Conservation (phyloP, 1,284 basidiomycete genomes). For the Bondarzewia mesenterica region DNA sequence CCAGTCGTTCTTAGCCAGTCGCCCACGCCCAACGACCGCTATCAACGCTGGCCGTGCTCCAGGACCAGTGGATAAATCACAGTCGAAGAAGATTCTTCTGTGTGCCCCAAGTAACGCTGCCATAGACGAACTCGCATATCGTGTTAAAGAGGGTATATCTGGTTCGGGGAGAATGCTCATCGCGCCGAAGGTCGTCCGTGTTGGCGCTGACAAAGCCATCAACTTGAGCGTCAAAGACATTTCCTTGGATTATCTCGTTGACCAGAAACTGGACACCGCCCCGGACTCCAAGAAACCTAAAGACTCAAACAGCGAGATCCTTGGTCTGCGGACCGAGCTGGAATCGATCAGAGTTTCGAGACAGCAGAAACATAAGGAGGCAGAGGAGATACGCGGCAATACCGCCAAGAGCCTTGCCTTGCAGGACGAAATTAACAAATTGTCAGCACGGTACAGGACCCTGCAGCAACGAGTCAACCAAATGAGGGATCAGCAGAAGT, state of each 20-base stretch:
- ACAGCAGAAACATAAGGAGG: conserved; percentile 58
- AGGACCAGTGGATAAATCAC: conserved; percentile 37
- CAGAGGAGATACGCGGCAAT: conserved; percentile 45
- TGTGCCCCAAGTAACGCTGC: conserved; percentile 99
- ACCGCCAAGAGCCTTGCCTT: conserved; percentile 38
- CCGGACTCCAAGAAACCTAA: conserved; percentile 25
- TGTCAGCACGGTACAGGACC: conserved; percentile 56
- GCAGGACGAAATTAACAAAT: conserved; percentile 60
- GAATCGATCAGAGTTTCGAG: conserved; percentile 57
- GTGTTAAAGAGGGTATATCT: conserved; percentile 75
- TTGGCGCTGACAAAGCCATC: conserved; percentile 78
- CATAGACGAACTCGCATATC: conserved; percentile 91
- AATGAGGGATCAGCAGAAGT: conserved; percentile 75
- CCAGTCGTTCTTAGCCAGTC: conserved; percentile 68
- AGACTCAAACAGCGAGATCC: conserved; percentile 51
- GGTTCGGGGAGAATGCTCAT: conserved; percentile 47
- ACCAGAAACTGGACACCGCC: conserved; percentile 58
- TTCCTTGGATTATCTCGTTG: conserved; percentile 81
- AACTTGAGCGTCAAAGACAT: conserved; percentile 82
- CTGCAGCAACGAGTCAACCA: conserved; percentile 70
- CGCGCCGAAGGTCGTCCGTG: conserved; percentile 78
- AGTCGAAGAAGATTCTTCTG: conserved; percentile 73
- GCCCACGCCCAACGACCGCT: conserved; percentile 38
- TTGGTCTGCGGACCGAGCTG: conserved; percentile 56
- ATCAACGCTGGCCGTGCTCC: conserved; percentile 39